phyloP scores from a whole-genome alignment of 140 eudicot genomes.

The Ambrosia hybrid region DNA sequence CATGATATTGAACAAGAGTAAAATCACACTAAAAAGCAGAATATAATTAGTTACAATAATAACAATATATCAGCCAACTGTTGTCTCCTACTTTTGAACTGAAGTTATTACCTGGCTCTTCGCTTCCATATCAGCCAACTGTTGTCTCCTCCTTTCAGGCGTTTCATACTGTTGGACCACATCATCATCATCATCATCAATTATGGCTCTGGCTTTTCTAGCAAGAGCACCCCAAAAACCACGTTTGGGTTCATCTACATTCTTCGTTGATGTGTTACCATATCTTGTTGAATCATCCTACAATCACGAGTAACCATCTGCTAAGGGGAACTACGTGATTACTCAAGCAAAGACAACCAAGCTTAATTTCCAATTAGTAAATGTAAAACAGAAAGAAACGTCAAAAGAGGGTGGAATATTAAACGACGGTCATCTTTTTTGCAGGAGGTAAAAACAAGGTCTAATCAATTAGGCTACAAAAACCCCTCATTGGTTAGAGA shows the following conservation, averaged over 20 bases:
- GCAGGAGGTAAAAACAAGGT: background rate
- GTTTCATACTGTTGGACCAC: conserved; percentile 38
- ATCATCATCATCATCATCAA: conserved; percentile 66
- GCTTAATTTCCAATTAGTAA: background rate
- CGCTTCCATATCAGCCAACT: conserved; percentile 38
- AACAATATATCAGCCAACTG: no score
- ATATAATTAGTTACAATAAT: background rate
- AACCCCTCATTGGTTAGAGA: background rate
- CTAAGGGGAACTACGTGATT: conserved; percentile 39
- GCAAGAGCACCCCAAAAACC: conserved; percentile 94
- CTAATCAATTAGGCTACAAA: background rate
- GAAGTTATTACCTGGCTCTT: conserved; percentile 51
- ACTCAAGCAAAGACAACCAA: conserved; percentile 21
- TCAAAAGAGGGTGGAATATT: background rate
- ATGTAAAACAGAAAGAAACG: background rate
- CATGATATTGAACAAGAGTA: background rate
- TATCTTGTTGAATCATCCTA: conserved; percentile 52
- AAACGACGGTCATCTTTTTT: background rate
- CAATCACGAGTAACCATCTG: conserved; percentile 44
- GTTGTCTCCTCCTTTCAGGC: conserved; percentile 42
- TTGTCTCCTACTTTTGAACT: background rate
- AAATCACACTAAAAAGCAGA: background rate
- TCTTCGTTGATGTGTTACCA: conserved; percentile 41
- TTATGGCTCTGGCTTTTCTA: conserved; percentile 76
- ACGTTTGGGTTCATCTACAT: conserved; percentile 44